phyloP scores from a whole-genome alignment of 2,329 filamentous ascomycete species.

The Orbilia javanica region DNA sequence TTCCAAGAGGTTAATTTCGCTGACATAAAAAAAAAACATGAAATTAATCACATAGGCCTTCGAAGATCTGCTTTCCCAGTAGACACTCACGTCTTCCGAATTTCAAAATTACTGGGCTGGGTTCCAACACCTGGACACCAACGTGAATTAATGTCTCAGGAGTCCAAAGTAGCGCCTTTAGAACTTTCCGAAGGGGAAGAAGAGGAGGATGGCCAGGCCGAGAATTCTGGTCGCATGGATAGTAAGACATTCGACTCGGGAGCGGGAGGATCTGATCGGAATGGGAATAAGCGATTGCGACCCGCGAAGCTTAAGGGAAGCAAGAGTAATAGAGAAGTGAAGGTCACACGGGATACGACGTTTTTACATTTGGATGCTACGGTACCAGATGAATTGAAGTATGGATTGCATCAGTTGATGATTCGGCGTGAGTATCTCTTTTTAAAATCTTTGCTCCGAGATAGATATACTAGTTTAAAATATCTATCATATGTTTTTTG shows the following conservation, averaged over 20 bases:
- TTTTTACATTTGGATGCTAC: conserved; percentile 69
- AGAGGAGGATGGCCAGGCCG: not conserved
- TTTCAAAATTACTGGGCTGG: conserved; percentile 70
- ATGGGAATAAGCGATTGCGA: conserved; percentile 11
- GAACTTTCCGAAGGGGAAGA: conserved; percentile 20
- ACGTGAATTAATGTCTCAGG: conserved; percentile 30
- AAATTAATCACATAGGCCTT: conserved; percentile 62
- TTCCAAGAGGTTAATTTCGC: conserved; percentile 4
- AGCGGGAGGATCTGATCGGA: conserved; percentile 21
- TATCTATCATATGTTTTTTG: too few species aligned
- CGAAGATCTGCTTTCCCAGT: conserved; percentile 69
- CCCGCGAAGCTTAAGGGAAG: conserved; percentile 1
- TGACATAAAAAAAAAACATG: not conserved
- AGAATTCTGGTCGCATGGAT: conserved; percentile 16
- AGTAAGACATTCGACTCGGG: not conserved
- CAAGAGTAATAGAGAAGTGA: conserved; percentile 2
- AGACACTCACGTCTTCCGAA: conserved; percentile 70
- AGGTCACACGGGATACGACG: conserved; percentile 66
- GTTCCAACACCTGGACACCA: conserved; percentile 63
- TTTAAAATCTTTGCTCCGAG: not conserved
- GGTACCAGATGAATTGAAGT: conserved; percentile 69
- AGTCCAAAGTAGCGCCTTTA: conserved; percentile 35
- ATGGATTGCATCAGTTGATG: conserved; percentile 71
- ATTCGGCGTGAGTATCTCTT: conserved; percentile 65
- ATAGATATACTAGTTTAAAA: not conserved